Percentiles rank a stretch among this genome's conserved stretches.
Conservation (phyloP, 768 basidiomycete genomes). For the Amanita rubescens region DNA sequence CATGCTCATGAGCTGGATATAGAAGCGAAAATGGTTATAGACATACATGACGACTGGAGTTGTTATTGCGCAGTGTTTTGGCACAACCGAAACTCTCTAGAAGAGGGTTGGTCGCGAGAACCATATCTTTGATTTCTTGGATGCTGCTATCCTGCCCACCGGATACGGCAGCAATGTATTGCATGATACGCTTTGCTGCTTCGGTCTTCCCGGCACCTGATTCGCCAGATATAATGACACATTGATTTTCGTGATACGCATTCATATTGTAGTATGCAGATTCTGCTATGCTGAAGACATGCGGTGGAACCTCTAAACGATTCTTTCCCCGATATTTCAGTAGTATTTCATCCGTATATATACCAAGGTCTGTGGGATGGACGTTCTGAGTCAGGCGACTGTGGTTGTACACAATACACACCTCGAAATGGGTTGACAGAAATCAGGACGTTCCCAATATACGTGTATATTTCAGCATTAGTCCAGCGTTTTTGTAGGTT, state of each 20-base stretch:
- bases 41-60: slow-evolving; percentile 94
- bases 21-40: background rate
- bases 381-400: background rate
- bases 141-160: slow-evolving; percentile 85
- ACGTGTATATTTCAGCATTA: slow-evolving; percentile 96
- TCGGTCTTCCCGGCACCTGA: slow-evolving; percentile 99
- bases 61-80: slow-evolving; percentile 97
- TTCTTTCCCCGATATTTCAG: slow-evolving; percentile 92
- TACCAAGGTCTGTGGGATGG: slow-evolving; percentile 80
- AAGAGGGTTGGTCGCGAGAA: slow-evolving; percentile 94
- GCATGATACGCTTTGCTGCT: slow-evolving; percentile 99
- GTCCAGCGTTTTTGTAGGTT: slow-evolving; percentile 96
- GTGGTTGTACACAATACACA: slow-evolving; percentile 22
- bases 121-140: slow-evolving; percentile 99
- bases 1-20: slow-evolving; percentile 13
- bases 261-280: slow-evolving; percentile 99
- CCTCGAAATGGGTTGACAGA: slow-evolving; percentile 99
- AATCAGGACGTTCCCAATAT: slow-evolving; percentile 96
- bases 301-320: slow-evolving; percentile 93
- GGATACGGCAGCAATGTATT: slow-evolving; percentile 97
- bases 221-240: slow-evolving; percentile 98
- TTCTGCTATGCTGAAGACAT: slow-evolving; percentile 97
- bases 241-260: slow-evolving; percentile 98
- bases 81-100: slow-evolving; percentile 98
- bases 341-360: slow-evolving; percentile 89